These are phyloP conservation scores for Hygrophila difformis DNA, from an alignment of 257 asterid genomes.

Conservation along the genomic window DNA sequence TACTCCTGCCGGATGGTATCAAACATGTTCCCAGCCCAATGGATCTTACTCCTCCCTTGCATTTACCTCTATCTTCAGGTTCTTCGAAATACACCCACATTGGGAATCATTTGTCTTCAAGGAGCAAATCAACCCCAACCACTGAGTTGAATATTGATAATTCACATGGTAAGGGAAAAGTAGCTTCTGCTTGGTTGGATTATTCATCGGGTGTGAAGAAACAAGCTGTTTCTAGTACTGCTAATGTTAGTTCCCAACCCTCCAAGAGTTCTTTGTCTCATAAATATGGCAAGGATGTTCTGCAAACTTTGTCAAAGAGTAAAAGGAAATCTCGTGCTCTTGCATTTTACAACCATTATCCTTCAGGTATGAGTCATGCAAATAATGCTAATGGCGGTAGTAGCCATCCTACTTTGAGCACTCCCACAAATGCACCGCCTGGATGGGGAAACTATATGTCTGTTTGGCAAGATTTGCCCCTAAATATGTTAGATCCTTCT, in stretches of 20 bases:
- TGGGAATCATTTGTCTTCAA: constrained; percentile 17
- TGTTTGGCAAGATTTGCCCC: constrained; percentile 19
- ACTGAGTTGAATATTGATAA: constrained; percentile 6
- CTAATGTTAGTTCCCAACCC: constrained; percentile 15
- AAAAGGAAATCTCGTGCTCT: constrained; percentile 22
- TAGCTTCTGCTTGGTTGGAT: constrained; percentile 19
- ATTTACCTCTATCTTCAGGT: background rate
- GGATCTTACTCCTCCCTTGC: constrained; percentile 19
- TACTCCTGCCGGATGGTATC: constrained; percentile 15
- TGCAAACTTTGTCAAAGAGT: constrained; percentile 19
- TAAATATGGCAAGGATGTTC: constrained; percentile 12
- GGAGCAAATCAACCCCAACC: constrained; percentile 13
- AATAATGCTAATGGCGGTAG: constrained; percentile 6
- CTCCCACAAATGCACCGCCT: constrained; percentile 9
- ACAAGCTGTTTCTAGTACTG: constrained; percentile 16
- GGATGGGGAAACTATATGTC: constrained; percentile 16
- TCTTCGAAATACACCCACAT: too few relatives aligned
- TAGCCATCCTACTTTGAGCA: constrained; percentile 9
- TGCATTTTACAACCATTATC: constrained; percentile 8
- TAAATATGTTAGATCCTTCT: constrained; percentile 15
- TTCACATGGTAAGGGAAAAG: constrained; percentile 19
- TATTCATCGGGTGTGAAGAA: constrained; percentile 17
- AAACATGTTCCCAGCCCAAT: constrained; percentile 16
- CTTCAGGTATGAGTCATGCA: constrained; percentile 8
- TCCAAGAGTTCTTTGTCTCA: constrained; percentile 10